Base-by-base conservation (phyloP, 2,329 filamentous ascomycete species). In the Fusarium oxysporum region DNA sequence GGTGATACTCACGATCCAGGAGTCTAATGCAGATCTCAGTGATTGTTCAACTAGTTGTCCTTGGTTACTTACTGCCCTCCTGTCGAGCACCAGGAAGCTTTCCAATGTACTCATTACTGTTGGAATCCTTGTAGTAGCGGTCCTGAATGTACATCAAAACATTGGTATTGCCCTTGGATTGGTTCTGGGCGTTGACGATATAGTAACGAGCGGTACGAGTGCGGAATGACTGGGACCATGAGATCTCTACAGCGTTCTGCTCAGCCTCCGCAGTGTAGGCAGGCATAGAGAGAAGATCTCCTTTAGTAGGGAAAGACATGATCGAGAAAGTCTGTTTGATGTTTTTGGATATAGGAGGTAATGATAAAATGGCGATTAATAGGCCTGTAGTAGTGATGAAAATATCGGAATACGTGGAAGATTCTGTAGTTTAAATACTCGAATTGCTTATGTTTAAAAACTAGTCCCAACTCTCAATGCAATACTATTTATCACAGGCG, bases 131-230 rank as follows among this genome's bases (percentile, higher is more conserved):
- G 44, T 75, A 75, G 37, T 25, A 71, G 6, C 53, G 45, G 14
- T 75, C 70, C 7, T 75, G 72, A 2, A 75, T 28, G 23, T 51
- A 75, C 3, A 75, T 28, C 16, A 75, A 40, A 16, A 73, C 70
- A 16, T 71, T 56, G 1, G 8, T 44, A 23, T 63, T 63, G 3
- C 35, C 56, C 53, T 56, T 69, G 41, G 72, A 71, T 30, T 68
- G 63, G 13, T 75, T 75, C 28, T 40, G 35, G 3, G 72, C 73
- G 1, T 41, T 11, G 33, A 75, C 59, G 16, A 73, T 4, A 45
- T 75, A 75, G 61, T 75, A 75, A 5, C 53, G 66, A 2, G 66
- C 72, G 1, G 37, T 69, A 3, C 58, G 53, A 32, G 61, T 64
- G 13, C 72, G 50, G 33, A 73, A 54, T 2, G 33, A 21, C 23